These are phyloP conservation scores for Aspergillus baeticus DNA, from an alignment of 495 filamentous ascomycete genomes.

Conservation along the genomic window DNA sequence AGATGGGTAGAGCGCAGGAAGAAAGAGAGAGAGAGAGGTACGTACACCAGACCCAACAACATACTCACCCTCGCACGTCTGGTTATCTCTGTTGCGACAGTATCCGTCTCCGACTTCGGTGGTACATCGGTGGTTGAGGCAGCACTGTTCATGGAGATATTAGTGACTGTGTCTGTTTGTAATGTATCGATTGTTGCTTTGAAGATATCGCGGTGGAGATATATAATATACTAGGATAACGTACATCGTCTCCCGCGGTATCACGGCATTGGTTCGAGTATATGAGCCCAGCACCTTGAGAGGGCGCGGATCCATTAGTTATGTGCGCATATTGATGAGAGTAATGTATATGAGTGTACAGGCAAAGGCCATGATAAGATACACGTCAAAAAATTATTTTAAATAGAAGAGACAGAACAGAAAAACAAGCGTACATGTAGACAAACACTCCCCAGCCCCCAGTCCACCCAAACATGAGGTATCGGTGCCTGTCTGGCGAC, in stretches of 20 bases:
- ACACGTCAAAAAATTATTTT: too few relatives aligned
- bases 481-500: not conserved
- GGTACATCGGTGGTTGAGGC: not conserved
- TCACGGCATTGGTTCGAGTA: not conserved
- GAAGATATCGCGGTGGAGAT: not conserved
- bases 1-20: too few relatives aligned
- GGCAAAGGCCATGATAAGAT: too few relatives aligned
- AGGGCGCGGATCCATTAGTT: not conserved
- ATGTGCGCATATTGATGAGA: not conserved
- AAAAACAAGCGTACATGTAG: not conserved
- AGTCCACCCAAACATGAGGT: not conserved
- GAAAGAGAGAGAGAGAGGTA: not conserved
- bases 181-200: not conserved
- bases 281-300: not conserved
- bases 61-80: slow-evolving; percentile 5
- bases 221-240: not conserved
- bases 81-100: slow-evolving; percentile 7
- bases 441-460: slow-evolving; percentile 1
- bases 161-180: not conserved
- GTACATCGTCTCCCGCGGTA: not conserved
- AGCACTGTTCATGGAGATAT: slow-evolving; percentile 2
- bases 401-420: too few relatives aligned
- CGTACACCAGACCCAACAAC: slow-evolving; percentile 1
- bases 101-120: not conserved
- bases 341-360: too few relatives aligned